These are phyloP conservation scores for Ophiocordyceps camponoti-floridani DNA, from an alignment of 2,329 filamentous ascomycete species.

Conservation along the genomic window DNA sequence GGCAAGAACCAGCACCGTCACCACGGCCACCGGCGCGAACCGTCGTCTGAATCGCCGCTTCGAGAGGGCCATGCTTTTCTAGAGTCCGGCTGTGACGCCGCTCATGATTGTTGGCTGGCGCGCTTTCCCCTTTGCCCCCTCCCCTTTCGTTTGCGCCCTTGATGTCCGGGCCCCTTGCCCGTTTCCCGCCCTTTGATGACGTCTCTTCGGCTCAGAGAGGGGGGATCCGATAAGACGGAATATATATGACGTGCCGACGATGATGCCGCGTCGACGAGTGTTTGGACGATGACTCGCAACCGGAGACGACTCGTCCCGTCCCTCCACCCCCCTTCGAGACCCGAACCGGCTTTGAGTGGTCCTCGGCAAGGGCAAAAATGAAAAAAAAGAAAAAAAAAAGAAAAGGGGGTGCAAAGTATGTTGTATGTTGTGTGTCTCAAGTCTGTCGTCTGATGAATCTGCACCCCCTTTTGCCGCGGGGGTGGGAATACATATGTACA, in stretches of 20 bases:
- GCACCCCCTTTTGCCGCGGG: too few species aligned
- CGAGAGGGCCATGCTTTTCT: not conserved
- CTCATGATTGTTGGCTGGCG: not conserved
- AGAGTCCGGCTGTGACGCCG: not conserved
- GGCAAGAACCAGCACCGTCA: constrained; percentile 2
- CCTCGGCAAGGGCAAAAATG: too few species aligned
- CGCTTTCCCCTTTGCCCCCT: not conserved
- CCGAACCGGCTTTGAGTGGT: not conserved
- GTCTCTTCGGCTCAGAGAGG: not conserved
- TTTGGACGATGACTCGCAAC: not conserved
- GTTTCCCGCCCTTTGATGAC: too few species aligned
- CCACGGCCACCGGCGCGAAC: not conserved
- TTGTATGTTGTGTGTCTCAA: too few species aligned
- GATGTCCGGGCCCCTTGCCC: not conserved
- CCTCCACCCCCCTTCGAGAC: not conserved
- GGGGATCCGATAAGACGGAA: not conserved
- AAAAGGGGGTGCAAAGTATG: too few species aligned
- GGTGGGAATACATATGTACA: too few species aligned
- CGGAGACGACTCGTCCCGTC: not conserved
- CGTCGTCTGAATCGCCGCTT: not conserved
- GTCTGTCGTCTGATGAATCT: too few species aligned
- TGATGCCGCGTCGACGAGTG: too few species aligned
- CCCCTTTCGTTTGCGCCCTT: not conserved
- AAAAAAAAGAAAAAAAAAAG: too few species aligned
- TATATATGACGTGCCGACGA: not conserved